phyloP scores from a whole-genome alignment of 1,284 basidiomycete species.

The Ustilago cynodontis region DNA sequence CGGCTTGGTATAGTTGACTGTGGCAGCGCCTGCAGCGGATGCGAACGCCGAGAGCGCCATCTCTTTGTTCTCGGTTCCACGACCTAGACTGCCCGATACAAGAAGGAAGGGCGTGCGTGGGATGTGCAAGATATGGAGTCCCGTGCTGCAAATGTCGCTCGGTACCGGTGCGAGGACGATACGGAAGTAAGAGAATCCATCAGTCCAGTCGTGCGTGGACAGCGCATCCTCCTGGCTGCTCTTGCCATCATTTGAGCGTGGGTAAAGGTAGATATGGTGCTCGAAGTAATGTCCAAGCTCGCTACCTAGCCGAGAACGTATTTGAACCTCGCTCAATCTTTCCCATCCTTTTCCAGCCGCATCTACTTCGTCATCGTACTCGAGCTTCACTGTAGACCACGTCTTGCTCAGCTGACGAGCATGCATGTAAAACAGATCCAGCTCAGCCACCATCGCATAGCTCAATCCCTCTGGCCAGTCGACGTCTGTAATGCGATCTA shows the following conservation, averaged over 20 bases:
- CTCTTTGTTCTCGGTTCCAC: constrained; percentile 41
- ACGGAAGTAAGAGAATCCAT: constrained; percentile 50
- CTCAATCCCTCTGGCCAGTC: constrained; percentile 60
- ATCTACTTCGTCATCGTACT: constrained; percentile 47
- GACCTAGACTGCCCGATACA: constrained; percentile 45
- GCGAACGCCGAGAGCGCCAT: constrained; percentile 53
- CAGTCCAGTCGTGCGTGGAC: constrained; percentile 22
- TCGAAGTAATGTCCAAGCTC: constrained; percentile 56
- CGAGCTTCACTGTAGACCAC: constrained; percentile 49
- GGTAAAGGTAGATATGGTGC: constrained; percentile 52
- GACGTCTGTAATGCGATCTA: constrained; percentile 53
- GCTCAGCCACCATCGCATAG: constrained; percentile 56
- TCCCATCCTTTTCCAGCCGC: constrained; percentile 30
- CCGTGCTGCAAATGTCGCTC: constrained; percentile 46
- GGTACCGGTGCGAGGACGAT: constrained; percentile 42
- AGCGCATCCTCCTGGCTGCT: neutral
- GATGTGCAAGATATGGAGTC: constrained; percentile 51
- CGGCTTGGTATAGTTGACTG: constrained; percentile 44
- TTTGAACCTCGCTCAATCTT: constrained; percentile 30
- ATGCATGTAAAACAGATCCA: constrained; percentile 37
- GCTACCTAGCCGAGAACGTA: constrained; percentile 34
- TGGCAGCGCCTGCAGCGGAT: constrained; percentile 36
- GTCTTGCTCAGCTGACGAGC: constrained; percentile 27
- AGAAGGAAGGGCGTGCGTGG: constrained; percentile 50
- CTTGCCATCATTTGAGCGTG: constrained; percentile 8